phyloP scores from a whole-genome alignment of 2,329 filamentous ascomycete genomes.

The Orbilia ellipsospora region DNA sequence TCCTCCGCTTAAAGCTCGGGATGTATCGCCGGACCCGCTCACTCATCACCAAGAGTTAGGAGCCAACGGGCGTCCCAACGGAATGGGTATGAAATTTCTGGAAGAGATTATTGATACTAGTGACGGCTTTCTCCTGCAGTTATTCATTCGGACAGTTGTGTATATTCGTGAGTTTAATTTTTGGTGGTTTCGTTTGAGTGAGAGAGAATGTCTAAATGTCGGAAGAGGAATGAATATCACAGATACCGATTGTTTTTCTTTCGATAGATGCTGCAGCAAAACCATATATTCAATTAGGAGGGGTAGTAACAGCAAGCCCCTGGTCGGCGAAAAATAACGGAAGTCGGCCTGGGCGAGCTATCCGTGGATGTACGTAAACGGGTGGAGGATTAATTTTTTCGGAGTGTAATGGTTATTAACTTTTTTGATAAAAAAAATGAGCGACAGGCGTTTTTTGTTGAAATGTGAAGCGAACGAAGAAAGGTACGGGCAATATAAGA shows the following conservation, averaged over 20 bases:
- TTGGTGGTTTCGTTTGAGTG: neutral
- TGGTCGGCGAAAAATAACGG: slow-evolving; percentile 20
- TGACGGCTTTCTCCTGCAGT: slow-evolving; percentile 43
- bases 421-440: too few species aligned
- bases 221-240: slow-evolving; percentile 23
- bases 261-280: slow-evolving; percentile 4
- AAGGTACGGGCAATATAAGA: neutral
- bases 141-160: slow-evolving; percentile 52
- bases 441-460: neutral
- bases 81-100: neutral
- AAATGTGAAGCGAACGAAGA: neutral
- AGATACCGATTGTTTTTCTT: slow-evolving; percentile 31
- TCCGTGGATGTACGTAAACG: slow-evolving; percentile 52
- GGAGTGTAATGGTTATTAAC: too few species aligned
- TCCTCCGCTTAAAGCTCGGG: slow-evolving; percentile 55
- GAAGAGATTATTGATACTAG: neutral
- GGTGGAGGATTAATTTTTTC: neutral
- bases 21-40: slow-evolving; percentile 53
- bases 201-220: neutral
- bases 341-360: slow-evolving; percentile 49
- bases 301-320: neutral
- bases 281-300: slow-evolving; percentile 6
- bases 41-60: slow-evolving; percentile 45
- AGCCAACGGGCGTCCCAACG: neutral
- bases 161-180: slow-evolving; percentile 5